These are phyloP conservation scores for Pleurozium schreberi DNA, from an alignment of 225 moss, liverwort and hornwort genomes.

Conservation along the genomic window DNA sequence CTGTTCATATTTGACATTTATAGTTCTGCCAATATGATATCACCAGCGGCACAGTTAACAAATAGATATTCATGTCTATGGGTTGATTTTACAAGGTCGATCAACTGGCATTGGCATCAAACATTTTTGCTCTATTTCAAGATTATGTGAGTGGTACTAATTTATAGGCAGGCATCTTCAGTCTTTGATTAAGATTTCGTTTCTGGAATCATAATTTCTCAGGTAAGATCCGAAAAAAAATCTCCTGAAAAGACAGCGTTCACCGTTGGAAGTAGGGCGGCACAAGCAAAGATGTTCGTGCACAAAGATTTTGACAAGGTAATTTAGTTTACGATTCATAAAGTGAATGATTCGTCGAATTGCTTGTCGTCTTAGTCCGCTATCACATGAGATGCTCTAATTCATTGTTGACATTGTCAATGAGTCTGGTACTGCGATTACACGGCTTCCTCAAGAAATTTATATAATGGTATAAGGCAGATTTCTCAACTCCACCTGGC, in stretches of 20 bases:
- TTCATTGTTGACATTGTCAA: not conserved
- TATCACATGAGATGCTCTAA: not conserved
- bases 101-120: not conserved
- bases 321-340: not conserved
- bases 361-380: not conserved
- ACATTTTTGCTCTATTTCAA: not conserved
- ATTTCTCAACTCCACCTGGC: not conserved
- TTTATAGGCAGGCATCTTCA: not conserved
- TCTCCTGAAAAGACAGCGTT: conserved; percentile 73
- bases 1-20: not conserved
- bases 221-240: conserved; percentile 52
- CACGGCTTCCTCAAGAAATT: not conserved
- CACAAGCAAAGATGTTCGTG: conserved; percentile 69
- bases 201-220: conserved; percentile 17
- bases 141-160: not conserved
- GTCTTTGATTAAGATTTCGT: not conserved
- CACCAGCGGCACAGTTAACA: not conserved
- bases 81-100: not conserved
- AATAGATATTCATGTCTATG: not conserved
- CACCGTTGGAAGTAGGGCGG: conserved; percentile 66
- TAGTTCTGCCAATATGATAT: not conserved
- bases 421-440: not conserved
- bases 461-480: too few species aligned
- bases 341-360: not conserved
- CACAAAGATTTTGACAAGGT: conserved; percentile 87